A percentile compares a stretch with the other conserved stretches of the same genome.
phyloP scores from a whole-genome alignment of 2,329 filamentous ascomycete genomes.

The Fusarium marasasianum region DNA sequence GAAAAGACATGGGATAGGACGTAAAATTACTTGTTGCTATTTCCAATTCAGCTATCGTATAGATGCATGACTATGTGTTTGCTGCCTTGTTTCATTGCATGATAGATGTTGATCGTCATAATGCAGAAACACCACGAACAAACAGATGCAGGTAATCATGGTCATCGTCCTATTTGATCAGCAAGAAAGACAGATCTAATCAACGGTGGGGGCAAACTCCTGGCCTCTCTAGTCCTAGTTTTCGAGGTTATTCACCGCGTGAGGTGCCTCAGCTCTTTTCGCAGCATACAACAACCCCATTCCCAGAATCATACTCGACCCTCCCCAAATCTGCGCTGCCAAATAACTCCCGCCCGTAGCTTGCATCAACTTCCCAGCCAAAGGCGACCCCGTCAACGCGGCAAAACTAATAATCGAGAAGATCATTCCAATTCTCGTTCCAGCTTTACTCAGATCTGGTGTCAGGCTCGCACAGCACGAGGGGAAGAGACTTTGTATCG shows the following conservation, averaged over 20 bases:
- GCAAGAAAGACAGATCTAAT: background rate
- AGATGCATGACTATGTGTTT: no score
- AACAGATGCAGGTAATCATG: no score
- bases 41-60: no score
- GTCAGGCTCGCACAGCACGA: constrained; percentile 59
- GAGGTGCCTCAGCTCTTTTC: constrained; percentile 44
- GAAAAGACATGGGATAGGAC: background rate
- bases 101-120: no score
- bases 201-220: rapidly evolving
- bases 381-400: constrained; percentile 63
- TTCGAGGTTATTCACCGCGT: background rate
- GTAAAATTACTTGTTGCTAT: background rate
- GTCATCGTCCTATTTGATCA: no score
- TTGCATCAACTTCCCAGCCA: constrained; percentile 62
- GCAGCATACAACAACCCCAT: constrained; percentile 53
- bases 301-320: constrained; percentile 55
- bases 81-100: no score
- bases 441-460: constrained; percentile 62
- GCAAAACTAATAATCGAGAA: constrained; percentile 66
- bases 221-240: rapidly evolving
- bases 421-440: constrained; percentile 68
- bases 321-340: constrained; percentile 63
- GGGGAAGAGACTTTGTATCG: constrained; percentile 73
- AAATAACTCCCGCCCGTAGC: constrained; percentile 55
- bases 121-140: no score